Base-by-base conservation (phyloP, 2,329 filamentous ascomycete species). In the Didymella pinodella region DNA sequence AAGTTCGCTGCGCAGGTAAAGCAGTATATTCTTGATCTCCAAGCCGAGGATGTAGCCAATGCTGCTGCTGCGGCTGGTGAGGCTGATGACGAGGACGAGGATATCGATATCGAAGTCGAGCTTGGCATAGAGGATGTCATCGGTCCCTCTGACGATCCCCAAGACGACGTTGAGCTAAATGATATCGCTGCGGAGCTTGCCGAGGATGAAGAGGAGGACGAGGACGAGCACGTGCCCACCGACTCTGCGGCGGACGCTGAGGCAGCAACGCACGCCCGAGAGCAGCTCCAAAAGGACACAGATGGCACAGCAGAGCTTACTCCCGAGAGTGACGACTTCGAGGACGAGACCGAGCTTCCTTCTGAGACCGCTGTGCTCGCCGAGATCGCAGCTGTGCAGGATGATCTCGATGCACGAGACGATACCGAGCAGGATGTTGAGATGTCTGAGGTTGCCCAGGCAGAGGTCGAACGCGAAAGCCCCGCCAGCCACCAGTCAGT, bases 1-100 rank as follows among this genome's bases (percentile, higher is more conserved):
- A 69, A 62, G 49, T 69, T 65, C 43, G 63, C 41, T 2, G 56
- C 64, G 7, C 63, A 65, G n/a, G 41, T 71, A 2, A 34, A 62
- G 36, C 63, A 64, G 18, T 57, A 59, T 22, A 53, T 70, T 2
- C 43, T 59, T 14, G 55, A 65, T 0, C 61, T 69, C 8, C 53
- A 62, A 12, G 62, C 55, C 34, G 63, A 47, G 11, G 62, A 57
- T 34, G 59, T 38, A 16, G 54, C 56, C 10, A 49, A 52, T 16
- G 41, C 54, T 25, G 49, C 58, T 22, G 54, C 60, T 0, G 41
- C 53, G 2, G 57, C 45, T 12, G 57, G 48, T n/a, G 49, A 63
- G n/a, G 55, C 48, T 7, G 63, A 59, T 29, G 59, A 58, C 5
- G 47, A 62, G 32, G 56, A 45, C 22, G 54, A 51, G 7, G 55